These are phyloP conservation scores for Blastobotrys attinorum DNA, from an alignment of 805 yeast species.

Conservation along the genomic window DNA sequence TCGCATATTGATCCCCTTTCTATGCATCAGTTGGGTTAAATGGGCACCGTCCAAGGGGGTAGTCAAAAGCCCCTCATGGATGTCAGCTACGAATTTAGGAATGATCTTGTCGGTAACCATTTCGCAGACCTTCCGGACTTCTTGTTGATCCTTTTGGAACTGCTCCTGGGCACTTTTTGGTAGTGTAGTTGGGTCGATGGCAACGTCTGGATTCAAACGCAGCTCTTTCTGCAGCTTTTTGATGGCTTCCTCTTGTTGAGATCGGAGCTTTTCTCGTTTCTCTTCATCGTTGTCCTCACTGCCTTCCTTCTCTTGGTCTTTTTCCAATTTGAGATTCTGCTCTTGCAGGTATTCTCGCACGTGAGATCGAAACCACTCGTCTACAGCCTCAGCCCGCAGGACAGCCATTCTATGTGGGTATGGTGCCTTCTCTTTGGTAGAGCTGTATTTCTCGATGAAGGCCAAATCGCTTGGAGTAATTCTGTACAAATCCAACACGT, in stretches of 20 bases:
- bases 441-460: conserved; percentile 55
- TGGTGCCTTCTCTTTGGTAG: conserved; percentile 32
- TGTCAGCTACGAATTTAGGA: conserved; percentile 51
- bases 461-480: conserved; percentile 78
- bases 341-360: conserved; percentile 39
- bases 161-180: conserved; percentile 31
- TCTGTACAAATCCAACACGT: conserved; percentile 76
- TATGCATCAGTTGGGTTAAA: conserved; percentile 60
- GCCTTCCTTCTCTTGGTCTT: conserved; percentile 11
- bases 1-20: conserved; percentile 79
- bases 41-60: conserved; percentile 81
- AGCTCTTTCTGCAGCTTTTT: conserved; percentile 43
- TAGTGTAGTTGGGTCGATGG: conserved; percentile 34
- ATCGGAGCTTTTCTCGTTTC: conserved; percentile 26
- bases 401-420: conserved; percentile 81
- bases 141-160: conserved; percentile 46
- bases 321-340: conserved; percentile 24
- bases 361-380: conserved; percentile 77
- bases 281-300: conserved; percentile 1
- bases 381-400: conserved; percentile 81
- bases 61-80: conserved; percentile 40
- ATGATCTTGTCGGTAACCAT: conserved; percentile 53
- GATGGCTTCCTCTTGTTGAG: conserved; percentile 25
- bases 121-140: conserved; percentile 61
- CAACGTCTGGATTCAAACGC: conserved; percentile 71